Conservation (phyloP, 176 grass and related monocot genomes). For the Lolium perenne region DNA sequence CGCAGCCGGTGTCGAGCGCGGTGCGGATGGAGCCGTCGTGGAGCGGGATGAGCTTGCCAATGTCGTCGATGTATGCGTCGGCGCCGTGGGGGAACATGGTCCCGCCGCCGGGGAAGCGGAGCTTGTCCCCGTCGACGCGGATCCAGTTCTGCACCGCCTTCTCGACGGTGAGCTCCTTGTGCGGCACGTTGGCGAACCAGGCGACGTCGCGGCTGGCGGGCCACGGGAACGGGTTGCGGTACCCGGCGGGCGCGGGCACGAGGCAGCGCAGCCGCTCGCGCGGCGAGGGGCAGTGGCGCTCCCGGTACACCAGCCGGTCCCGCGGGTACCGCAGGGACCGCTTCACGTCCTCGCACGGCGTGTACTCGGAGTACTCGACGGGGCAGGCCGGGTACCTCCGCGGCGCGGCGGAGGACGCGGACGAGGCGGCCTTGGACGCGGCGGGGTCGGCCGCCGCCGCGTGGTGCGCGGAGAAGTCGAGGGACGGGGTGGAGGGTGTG, state of each 20-base stretch:
- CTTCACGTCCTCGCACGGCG: slow-evolving; percentile 87
- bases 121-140: slow-evolving; percentile 74
- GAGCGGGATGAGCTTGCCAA: slow-evolving; percentile 55
- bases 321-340: slow-evolving; percentile 81
- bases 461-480: slow-evolving; percentile 54
- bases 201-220: slow-evolving; percentile 64
- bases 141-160: slow-evolving; percentile 89
- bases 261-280: slow-evolving; percentile 65
- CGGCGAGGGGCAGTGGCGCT: slow-evolving; percentile 79
- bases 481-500: neutral
- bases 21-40: slow-evolving; percentile 67
- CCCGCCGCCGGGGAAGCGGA: slow-evolving; percentile 69
- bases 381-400: slow-evolving; percentile 57
- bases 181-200: slow-evolving; percentile 76
- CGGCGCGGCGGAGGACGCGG: slow-evolving; percentile 17
- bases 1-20: slow-evolving; percentile 77
- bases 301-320: slow-evolving; percentile 83
- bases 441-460: neutral
- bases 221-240: slow-evolving; percentile 65
- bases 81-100: slow-evolving; percentile 85
- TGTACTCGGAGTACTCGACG: slow-evolving; percentile 85
- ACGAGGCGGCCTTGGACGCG: neutral
- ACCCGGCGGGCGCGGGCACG: slow-evolving; percentile 61
- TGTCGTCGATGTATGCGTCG: slow-evolving; percentile 72
- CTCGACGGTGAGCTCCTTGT: slow-evolving; percentile 80